These are phyloP conservation scores for Colletotrichum camelliae DNA, from an alignment of 2,329 filamentous ascomycete species.

Conservation along the genomic window DNA sequence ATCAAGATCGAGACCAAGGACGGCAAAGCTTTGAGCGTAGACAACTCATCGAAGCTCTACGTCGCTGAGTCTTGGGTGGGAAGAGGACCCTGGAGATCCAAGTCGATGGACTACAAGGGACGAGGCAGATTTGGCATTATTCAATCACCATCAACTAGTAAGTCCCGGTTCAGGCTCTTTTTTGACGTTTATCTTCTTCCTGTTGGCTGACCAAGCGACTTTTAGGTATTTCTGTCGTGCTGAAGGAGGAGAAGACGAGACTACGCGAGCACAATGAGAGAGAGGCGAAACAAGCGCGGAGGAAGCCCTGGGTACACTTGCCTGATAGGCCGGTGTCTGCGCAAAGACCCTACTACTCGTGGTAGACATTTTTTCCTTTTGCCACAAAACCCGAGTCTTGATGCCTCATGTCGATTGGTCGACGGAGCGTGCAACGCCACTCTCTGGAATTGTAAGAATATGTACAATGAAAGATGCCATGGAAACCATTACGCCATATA, in stretches of 20 bases:
- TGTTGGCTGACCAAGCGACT: background rate
- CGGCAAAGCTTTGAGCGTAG: conserved; percentile 73
- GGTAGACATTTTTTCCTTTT: conserved; percentile 60
- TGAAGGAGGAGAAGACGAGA: conserved; percentile 94
- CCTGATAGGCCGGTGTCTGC: conserved; percentile 84
- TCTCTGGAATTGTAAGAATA: conserved; percentile 16
- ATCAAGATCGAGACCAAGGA: conserved; percentile 74
- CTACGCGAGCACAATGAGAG: conserved; percentile 82
- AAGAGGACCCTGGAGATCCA: conserved; percentile 67
- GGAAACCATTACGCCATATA: background rate
- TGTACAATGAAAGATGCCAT: conserved; percentile 16
- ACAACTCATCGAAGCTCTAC: conserved; percentile 83
- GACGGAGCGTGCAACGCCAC: background rate
- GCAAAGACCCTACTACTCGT: conserved; percentile 90
- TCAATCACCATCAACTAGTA: conserved; percentile 76
- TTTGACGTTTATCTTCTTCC: background rate
- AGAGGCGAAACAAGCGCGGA: conserved; percentile 74
- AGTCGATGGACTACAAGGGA: conserved; percentile 73
- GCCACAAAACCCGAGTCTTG: background rate
- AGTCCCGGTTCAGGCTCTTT: conserved; percentile 40
- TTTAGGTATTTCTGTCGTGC: conserved; percentile 74
- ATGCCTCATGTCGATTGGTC: background rate
- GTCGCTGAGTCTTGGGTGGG: conserved; percentile 94
- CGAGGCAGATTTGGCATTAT: conserved; percentile 74
- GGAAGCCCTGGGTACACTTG: conserved; percentile 85